A percentile compares a stretch with the other conserved stretches of the same genome.
Conservation (phyloP, 1,139 yeast genomes). For the Blastobotrys aristatus region DNA sequence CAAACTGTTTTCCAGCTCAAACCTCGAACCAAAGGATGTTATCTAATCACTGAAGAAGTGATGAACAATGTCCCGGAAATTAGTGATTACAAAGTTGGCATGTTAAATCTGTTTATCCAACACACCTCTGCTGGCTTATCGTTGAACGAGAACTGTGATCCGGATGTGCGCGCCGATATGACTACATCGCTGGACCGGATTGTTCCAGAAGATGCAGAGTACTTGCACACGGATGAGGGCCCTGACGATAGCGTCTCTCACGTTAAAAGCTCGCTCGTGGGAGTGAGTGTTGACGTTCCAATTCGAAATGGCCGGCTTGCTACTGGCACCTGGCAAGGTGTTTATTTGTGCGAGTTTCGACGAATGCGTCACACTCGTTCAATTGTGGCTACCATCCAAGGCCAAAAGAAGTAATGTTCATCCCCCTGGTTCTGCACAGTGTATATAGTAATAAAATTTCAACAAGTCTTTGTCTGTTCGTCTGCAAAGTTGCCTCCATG, state of each 20-base stretch:
- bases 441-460: too few species aligned
- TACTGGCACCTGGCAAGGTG: conserved; percentile 83
- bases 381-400: conserved; percentile 70
- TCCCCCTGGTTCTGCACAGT: too few species aligned
- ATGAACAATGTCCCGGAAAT: conserved; percentile 53
- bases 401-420: conserved; percentile 34
- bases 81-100: conserved; percentile 55
- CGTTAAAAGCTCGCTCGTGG: conserved; percentile 59
- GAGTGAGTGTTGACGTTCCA: conserved; percentile 63
- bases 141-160: conserved; percentile 74
- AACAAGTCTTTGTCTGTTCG: too few species aligned
- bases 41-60: conserved; percentile 66
- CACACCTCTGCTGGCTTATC: conserved; percentile 78
- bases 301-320: conserved; percentile 62
- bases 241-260: conserved; percentile 85
- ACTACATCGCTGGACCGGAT: conserved; percentile 54
- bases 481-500: too few species aligned
- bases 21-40: conserved; percentile 62
- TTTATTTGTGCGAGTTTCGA: conserved; percentile 71
- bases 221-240: conserved; percentile 66
- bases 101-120: conserved; percentile 61
- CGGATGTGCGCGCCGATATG: conserved; percentile 71
- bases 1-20: conserved; percentile 51
- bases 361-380: conserved; percentile 56
- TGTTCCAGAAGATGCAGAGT: conserved; percentile 64